Conservation (phyloP, 164 flowering plant genomes). For the Pachysandra terminalis region DNA sequence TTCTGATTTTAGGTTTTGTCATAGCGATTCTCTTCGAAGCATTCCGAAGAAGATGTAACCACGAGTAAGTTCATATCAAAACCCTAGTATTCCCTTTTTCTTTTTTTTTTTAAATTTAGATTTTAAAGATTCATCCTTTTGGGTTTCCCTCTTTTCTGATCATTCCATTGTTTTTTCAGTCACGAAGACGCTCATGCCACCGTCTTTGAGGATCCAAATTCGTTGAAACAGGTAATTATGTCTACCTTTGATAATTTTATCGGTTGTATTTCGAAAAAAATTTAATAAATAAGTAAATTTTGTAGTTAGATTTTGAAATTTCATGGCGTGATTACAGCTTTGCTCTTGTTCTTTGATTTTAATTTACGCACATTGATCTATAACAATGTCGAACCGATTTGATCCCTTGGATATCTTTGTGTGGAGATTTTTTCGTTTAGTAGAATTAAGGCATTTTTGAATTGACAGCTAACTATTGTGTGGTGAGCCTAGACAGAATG, state of each 20-base stretch:
- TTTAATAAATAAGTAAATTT: too few relatives aligned
- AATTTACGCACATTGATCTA: too few relatives aligned
- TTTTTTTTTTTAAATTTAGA: too few relatives aligned
- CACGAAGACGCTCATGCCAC: constrained; percentile 46
- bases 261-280: neutral
- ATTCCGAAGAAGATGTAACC: constrained; percentile 42
- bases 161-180: constrained; percentile 23
- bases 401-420: too few relatives aligned
- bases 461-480: too few relatives aligned
- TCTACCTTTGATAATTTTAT: neutral
- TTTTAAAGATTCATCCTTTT: neutral
- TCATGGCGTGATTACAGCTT: neutral
- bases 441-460: too few relatives aligned
- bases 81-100: neutral
- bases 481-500: too few relatives aligned
- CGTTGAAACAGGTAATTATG: constrained; percentile 51
- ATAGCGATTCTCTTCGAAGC: constrained; percentile 40
- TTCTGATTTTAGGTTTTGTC: constrained; percentile 25
- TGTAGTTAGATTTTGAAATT: too few relatives aligned
- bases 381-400: too few relatives aligned
- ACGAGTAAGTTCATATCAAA: constrained; percentile 27
- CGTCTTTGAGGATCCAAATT: constrained; percentile 71
- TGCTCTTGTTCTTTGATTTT: neutral
- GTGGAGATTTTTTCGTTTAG: too few relatives aligned
- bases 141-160: neutral